Base-by-base conservation (phyloP, 2,329 filamentous ascomycete genomes). In the Pseudofabraea citricarpa region DNA sequence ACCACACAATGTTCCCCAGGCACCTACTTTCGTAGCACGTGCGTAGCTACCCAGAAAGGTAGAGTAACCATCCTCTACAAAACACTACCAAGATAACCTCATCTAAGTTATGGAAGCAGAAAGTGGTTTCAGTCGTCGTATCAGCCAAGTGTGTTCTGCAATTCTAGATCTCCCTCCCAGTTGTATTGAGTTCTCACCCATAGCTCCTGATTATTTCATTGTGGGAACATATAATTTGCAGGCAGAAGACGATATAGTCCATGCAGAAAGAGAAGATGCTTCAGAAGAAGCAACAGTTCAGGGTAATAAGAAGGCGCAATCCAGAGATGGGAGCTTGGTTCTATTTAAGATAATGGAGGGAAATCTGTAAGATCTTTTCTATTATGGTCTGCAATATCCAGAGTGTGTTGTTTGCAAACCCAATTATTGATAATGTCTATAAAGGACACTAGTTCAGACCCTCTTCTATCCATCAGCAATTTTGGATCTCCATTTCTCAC, bases 171-270 rank as follows among this genome's bases (percentile, higher is more conserved):
- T 86, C 0, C 86, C 86, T 4, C 87, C 87, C 2, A 87, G 85
- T 56, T 90, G 86, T 58, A 72, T 90, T n/a, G 81, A 87, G 48
- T 88, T 90, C 56, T 85, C 79, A 50, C 80, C 81, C 1, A 62
- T 65, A 1, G 60, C 79, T 45, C 76, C 79, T 0, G 66, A 80
- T 8, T 79, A 83, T 57, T 83, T 95, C 52, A 71, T 94, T 0
- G 76, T 95, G 37, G 91, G 90, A 29, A 95, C 90, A 1, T 96
- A 96, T 64, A 79, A 85, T 49, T 73, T 95, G 21, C 71, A 89
- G 49, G 73, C 73, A 47, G 60, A 71, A 39, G 56, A 64, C 33
- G 41, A 56, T 2, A 43, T 49, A 12, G 35, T 21, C 7, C 35
- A 44, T 16, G 18, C 9, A 5, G 22, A 40, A 16, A 15, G 45